phyloP scores from a whole-genome alignment of 2,329 filamentous ascomycete genomes.

The Sporothrix humicola region DNA sequence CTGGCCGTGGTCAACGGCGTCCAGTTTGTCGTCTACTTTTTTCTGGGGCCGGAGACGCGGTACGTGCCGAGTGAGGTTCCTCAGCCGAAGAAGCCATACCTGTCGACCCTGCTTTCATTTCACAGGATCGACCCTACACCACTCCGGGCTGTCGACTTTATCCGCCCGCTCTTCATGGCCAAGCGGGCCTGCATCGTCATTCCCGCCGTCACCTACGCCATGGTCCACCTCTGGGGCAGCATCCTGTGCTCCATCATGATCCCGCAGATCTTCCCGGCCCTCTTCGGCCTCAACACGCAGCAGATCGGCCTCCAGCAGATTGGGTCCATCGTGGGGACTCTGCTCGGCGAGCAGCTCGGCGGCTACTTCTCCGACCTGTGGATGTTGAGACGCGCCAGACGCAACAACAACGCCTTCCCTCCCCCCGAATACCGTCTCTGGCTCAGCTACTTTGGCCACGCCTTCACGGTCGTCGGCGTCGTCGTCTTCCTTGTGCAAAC shows the following conservation, averaged over 20 bases:
- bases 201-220: slow-evolving; percentile 58
- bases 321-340: slow-evolving; percentile 60
- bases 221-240: slow-evolving; percentile 61
- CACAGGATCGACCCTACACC: slow-evolving; percentile 59
- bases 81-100: slow-evolving; percentile 43
- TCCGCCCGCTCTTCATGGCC: slow-evolving; percentile 54
- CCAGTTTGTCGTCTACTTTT: slow-evolving; percentile 62
- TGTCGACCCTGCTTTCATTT: slow-evolving; percentile 51
- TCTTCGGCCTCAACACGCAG: slow-evolving; percentile 62
- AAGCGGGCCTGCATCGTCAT: slow-evolving; percentile 55
- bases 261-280: slow-evolving; percentile 60
- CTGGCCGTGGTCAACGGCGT: slow-evolving; percentile 61
- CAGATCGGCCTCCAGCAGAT: slow-evolving; percentile 65
- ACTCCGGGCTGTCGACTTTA: slow-evolving; percentile 55
- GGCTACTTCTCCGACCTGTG: slow-evolving; percentile 60
- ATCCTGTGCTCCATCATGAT: slow-evolving; percentile 64
- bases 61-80: slow-evolving; percentile 51
- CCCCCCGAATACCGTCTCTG: slow-evolving; percentile 61
- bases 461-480: slow-evolving; percentile 57
- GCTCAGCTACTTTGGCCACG: slow-evolving; percentile 60
- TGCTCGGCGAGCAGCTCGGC: slow-evolving; percentile 65
- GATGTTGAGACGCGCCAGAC: slow-evolving; percentile 52
- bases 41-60: slow-evolving; percentile 61
- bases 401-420: slow-evolving; percentile 38
- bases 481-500: slow-evolving; percentile 59